Conservation (phyloP, 1,284 basidiomycete genomes). For the Grifola frondosa region DNA sequence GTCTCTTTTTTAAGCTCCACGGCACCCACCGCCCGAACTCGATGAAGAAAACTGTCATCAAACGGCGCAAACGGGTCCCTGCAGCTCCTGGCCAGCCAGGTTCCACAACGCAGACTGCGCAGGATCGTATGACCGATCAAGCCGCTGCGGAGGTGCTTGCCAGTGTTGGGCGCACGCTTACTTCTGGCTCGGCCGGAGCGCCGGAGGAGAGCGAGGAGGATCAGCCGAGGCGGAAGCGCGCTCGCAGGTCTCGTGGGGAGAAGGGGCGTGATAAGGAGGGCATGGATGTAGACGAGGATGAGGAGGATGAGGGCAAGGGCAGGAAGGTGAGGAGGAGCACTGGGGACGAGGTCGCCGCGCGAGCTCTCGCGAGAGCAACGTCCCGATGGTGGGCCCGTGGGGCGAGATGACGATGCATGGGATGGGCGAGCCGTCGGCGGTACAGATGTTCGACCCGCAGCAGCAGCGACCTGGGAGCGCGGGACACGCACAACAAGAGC, state of each 20-base stretch:
- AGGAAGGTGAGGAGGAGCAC: conserved; percentile 11
- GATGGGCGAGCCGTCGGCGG: conserved; percentile 20
- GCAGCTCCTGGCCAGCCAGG: conserved; percentile 52
- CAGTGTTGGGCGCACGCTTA: conserved; percentile 61
- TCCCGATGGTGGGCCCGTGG: conserved; percentile 22
- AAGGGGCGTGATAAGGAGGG: conserved; percentile 40
- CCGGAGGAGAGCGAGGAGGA: conserved; percentile 58
- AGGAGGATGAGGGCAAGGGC: conserved; percentile 44
- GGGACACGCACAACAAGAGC: conserved; percentile 10
- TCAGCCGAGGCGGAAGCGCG: conserved; percentile 56
- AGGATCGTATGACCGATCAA: conserved; percentile 69
- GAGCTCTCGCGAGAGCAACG: conserved; percentile 19
- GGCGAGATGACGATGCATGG: conserved; percentile 25
- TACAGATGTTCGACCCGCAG: conserved; percentile 15
- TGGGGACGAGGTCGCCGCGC: conserved; percentile 5
- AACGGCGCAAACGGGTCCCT: conserved; percentile 93
- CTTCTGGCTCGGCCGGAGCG: conserved; percentile 39
- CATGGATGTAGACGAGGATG: conserved; percentile 33
- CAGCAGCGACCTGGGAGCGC: conserved; percentile 15
- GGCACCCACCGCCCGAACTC: conserved; percentile 95
- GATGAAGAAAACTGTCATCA: conserved; percentile 99
- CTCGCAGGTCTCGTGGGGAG: conserved; percentile 42
- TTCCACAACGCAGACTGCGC: conserved; percentile 31
- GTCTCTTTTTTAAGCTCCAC: conserved; percentile 97
- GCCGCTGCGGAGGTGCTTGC: conserved; percentile 83